Conservation (phyloP, 805 yeast genomes). For the Saturnispora sanitii region DNA sequence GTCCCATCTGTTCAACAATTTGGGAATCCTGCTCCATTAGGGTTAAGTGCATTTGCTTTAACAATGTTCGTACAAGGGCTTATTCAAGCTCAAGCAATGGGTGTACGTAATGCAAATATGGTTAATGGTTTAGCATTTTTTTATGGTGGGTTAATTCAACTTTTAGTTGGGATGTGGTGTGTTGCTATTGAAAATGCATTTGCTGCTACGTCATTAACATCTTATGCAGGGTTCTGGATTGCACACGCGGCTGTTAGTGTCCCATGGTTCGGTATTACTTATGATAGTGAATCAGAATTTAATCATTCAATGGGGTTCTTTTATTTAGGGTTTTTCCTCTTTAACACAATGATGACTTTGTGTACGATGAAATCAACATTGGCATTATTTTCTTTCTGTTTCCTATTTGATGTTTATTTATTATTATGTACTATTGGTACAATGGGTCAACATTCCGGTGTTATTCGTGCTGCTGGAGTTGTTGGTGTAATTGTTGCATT, state of each 20-base stretch:
- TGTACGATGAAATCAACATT: conserved; percentile 50
- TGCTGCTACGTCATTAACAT: conserved; percentile 54
- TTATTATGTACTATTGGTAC: conserved; percentile 40
- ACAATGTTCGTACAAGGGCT: conserved; percentile 58
- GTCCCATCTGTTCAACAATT: conserved; percentile 48
- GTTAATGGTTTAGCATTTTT: conserved; percentile 59
- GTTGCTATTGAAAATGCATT: conserved; percentile 64
- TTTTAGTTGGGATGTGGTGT: conserved; percentile 68
- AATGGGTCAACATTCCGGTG: conserved; percentile 33
- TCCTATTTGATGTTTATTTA: conserved; percentile 46
- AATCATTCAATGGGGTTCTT: conserved; percentile 48
- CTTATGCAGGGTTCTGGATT: conserved; percentile 72
- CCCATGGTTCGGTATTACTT: conserved; percentile 48
- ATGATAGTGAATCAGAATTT: conserved; percentile 36
- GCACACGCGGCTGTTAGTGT: conserved; percentile 54
- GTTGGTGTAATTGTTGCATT: conserved; percentile 51
- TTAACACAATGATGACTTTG: conserved; percentile 46
- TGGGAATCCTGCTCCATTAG: conserved; percentile 73
- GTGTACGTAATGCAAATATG: conserved; percentile 49
- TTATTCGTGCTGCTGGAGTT: conserved; percentile 50
- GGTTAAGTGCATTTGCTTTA: conserved; percentile 63
- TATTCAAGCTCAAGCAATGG: conserved; percentile 56
- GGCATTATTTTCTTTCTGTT: conserved; percentile 41
- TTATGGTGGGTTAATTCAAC: conserved; percentile 65
- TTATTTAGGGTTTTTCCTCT: conserved; percentile 53